A percentile compares a stretch with the other conserved stretches of the same genome.
phyloP scores from a whole-genome alignment of 805 yeast genomes.

The Yarrowia yakushimensis region DNA sequence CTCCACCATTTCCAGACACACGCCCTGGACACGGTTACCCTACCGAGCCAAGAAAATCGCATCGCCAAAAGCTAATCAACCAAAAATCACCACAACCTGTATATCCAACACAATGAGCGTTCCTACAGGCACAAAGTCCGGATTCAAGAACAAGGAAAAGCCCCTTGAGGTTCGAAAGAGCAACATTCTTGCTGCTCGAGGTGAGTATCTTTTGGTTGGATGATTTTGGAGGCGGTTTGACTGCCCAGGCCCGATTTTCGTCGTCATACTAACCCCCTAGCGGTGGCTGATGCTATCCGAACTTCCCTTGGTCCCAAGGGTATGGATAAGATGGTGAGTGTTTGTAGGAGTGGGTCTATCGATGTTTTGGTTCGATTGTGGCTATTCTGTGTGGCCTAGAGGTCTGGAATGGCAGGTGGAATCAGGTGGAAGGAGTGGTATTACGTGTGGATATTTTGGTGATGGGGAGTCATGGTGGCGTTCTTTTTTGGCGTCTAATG shows the following conservation, averaged over 20 bases:
- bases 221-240: neutral
- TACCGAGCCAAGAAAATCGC: constrained; percentile 12
- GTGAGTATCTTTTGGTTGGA: constrained; percentile 27
- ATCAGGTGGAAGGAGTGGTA: neutral
- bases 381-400: neutral
- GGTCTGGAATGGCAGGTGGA: neutral
- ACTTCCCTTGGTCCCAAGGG: constrained; percentile 98
- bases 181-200: constrained; percentile 82
- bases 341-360: neutral
- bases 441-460: neutral
- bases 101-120: constrained; percentile 26
- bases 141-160: constrained; percentile 85
- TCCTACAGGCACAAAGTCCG: constrained; percentile 23
- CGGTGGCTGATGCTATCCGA: constrained; percentile 92
- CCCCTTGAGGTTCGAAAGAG: constrained; percentile 91
- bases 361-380: neutral
- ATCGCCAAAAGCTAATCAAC: constrained; percentile 26
- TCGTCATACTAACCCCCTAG: constrained; percentile 36
- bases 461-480: neutral
- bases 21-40: constrained; percentile 3
- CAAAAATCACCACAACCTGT: constrained; percentile 40
- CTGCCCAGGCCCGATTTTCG: neutral
- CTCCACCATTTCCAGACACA: neutral
- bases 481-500: neutral
- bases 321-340: constrained; percentile 86